A percentile compares a stretch with the other conserved stretches of the same genome.
Conservation (phyloP, 805 yeast genomes). For the Wickerhamiella kazuoi region DNA sequence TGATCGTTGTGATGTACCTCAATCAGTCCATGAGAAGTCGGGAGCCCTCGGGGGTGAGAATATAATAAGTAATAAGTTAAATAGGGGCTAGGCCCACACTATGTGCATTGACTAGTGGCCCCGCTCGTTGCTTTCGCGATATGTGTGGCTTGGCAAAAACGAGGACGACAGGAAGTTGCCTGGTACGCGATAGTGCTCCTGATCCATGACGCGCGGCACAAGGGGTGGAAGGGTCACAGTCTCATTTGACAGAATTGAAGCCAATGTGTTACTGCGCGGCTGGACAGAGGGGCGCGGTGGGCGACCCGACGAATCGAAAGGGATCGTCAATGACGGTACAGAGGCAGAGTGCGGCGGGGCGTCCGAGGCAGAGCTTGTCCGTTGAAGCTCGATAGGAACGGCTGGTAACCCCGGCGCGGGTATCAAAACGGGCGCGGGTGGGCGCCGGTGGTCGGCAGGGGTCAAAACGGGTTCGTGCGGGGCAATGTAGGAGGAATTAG, state of each 20-base stretch:
- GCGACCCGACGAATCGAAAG: background rate
- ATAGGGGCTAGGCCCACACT: too few species aligned
- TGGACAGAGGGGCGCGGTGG: slow-evolving; percentile 7
- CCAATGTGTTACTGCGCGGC: slow-evolving; percentile 5
- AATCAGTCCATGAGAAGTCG: too few species aligned
- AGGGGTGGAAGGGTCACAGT: slow-evolving; percentile 7
- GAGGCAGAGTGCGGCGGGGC: background rate
- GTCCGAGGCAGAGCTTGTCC: background rate
- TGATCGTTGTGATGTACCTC: too few species aligned
- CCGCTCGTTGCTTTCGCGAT: slow-evolving; percentile 13
- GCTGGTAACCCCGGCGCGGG: background rate
- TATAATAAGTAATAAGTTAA: too few species aligned
- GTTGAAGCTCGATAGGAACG: background rate
- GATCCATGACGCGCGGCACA: slow-evolving; percentile 4
- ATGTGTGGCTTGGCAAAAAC: background rate
- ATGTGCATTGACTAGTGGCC: background rate
- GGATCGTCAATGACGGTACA: background rate
- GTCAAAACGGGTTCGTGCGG: background rate
- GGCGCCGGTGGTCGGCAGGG: background rate
- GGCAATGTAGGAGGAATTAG: background rate
- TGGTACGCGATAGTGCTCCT: slow-evolving; percentile 3
- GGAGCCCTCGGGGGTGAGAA: too few species aligned
- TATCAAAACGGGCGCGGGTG: background rate
- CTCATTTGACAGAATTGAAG: slow-evolving; percentile 4
- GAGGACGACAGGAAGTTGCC: slow-evolving; percentile 2